These are phyloP conservation scores for Talaromyces nanjingensis DNA, from an alignment of 495 filamentous ascomycete genomes.

Conservation along the genomic window DNA sequence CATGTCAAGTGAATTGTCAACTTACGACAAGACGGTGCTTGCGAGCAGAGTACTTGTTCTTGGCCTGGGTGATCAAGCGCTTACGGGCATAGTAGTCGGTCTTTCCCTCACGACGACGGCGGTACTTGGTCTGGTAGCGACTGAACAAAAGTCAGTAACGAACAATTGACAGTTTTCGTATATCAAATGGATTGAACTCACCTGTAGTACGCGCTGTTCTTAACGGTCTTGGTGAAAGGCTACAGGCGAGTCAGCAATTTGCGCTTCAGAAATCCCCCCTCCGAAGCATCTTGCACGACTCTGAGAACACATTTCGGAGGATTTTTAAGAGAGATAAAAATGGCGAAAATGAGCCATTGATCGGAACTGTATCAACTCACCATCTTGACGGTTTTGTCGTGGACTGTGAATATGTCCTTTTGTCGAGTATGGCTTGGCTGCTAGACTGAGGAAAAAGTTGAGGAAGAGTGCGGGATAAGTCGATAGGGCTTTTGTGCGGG, in stretches of 20 bases:
- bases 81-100: conserved; percentile 99
- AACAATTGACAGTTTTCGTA: not conserved
- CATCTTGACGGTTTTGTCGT: conserved; percentile 40
- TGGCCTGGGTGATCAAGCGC: conserved; percentile 98
- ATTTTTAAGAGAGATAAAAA: not conserved
- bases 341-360: conserved; percentile 19
- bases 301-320: conserved; percentile 17
- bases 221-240: conserved; percentile 92
- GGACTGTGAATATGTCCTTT: conserved; percentile 23
- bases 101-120: conserved; percentile 91
- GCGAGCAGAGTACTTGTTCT: conserved; percentile 74
- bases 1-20: not conserved
- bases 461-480: conserved; percentile 26
- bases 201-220: conserved; percentile 97
- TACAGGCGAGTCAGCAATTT: conserved; percentile 95
- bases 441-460: conserved; percentile 1
- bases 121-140: conserved; percentile 99
- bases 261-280: conserved; percentile 76
- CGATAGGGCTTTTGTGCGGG: conserved; percentile 32
- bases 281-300: conserved; percentile 99
- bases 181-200: conserved; percentile 39
- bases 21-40: conserved; percentile 89
- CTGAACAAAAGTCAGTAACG: conserved; percentile 42
- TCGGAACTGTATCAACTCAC: conserved; percentile 30
- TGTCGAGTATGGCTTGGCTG: conserved; percentile 21